Conservation (phyloP, 768 basidiomycete species). For the Cyclocybe aegerita region DNA sequence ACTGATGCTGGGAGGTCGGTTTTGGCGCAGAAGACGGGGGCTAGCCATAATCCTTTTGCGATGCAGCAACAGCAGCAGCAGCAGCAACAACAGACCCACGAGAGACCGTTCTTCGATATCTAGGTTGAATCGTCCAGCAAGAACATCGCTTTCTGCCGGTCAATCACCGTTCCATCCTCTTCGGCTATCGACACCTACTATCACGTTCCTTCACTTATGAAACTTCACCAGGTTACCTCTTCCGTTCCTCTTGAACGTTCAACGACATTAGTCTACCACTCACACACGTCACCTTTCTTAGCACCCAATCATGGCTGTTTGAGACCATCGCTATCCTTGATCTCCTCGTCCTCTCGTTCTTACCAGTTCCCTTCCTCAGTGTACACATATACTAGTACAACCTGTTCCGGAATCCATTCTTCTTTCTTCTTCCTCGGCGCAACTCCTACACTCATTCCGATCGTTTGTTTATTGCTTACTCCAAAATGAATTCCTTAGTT, state of each 20-base stretch:
- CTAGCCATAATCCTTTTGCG: conserved; percentile 66
- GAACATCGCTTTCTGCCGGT: neutral
- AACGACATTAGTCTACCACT: too few species aligned
- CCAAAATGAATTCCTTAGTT: neutral
- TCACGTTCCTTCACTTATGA: too few species aligned
- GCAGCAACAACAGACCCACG: conserved; percentile 39
- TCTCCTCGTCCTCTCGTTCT: neutral
- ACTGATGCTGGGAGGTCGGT: conserved; percentile 50
- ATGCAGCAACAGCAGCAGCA: conserved; percentile 54
- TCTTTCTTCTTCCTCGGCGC: neutral
- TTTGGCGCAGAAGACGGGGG: conserved; percentile 46
- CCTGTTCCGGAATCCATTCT: neutral
- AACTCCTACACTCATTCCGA: neutral
- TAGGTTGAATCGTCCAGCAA: conserved; percentile 27
- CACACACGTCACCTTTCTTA: too few species aligned
- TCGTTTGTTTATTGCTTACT: neutral
- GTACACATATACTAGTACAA: neutral
- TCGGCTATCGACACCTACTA: neutral
- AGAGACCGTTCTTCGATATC: conserved; percentile 83
- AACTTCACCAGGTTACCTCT: too few species aligned
- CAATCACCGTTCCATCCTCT: neutral
- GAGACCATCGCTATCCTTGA: neutral
- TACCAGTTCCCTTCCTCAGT: neutral
- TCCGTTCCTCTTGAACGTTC: too few species aligned
- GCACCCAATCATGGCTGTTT: too few species aligned